A percentile compares a stretch with the other conserved stretches of the same genome.
These are phyloP conservation scores for Trypanosoma congolense DNA, from an alignment of 208 protist species.

Conservation along the genomic window DNA sequence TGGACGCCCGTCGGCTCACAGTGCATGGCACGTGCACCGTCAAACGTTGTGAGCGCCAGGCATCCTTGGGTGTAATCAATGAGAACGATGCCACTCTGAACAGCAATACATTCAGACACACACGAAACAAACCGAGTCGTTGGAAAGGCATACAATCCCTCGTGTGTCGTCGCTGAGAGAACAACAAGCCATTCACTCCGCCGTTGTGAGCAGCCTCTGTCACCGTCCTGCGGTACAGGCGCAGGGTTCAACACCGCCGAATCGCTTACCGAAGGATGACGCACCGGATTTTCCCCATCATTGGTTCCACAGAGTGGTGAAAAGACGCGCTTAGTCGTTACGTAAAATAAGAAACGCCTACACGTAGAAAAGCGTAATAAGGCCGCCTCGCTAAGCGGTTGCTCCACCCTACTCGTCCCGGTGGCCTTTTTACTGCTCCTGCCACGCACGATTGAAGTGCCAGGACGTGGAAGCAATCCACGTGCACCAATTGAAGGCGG, in stretches of 20 bases:
- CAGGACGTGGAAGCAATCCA: neutral
- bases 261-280: neutral
- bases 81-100: slow-evolving; percentile 19
- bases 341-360: slow-evolving; percentile 23
- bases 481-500: neutral
- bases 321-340: slow-evolving; percentile 13
- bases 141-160: slow-evolving; percentile 18
- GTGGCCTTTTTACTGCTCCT: neutral
- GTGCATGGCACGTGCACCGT: slow-evolving; percentile 13
- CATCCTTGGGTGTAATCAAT: slow-evolving; percentile 21
- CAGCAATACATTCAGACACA: slow-evolving; percentile 19
- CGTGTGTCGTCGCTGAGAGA: slow-evolving; percentile 20
- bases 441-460: no score
- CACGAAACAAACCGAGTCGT: slow-evolving; percentile 5
- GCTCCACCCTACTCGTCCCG: neutral
- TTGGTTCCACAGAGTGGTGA: slow-evolving; percentile 9
- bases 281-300: neutral
- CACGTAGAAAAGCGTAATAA: slow-evolving; percentile 23
- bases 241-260: neutral
- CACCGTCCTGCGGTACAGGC: neutral
- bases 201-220: neutral
- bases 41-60: slow-evolving; percentile 11
- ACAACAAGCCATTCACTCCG: slow-evolving; percentile 29
- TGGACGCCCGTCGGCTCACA: slow-evolving; percentile 15
- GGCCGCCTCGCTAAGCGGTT: slow-evolving; percentile 14